A percentile compares a stretch with the other conserved stretches of the same genome.
Evolutionary conservation across 345 rosid species (phyloP).

Genomic region (Kernera saxatilis): DNA sequence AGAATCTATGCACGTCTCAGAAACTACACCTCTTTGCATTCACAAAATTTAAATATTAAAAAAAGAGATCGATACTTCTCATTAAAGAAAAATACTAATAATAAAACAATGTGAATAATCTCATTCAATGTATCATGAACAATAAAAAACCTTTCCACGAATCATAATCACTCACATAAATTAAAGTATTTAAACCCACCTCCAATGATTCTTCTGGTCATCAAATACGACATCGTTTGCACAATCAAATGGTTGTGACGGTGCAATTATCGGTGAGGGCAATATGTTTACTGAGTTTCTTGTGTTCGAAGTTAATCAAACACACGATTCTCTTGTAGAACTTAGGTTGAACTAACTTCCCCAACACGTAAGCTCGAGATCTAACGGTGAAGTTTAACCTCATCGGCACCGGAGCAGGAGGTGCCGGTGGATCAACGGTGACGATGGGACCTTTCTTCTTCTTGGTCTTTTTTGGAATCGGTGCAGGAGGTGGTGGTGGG

Average conservation of each 20-base stretch:
- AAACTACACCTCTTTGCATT: background rate
- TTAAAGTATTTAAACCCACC: background rate
- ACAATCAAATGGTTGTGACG: background rate
- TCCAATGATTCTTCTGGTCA: background rate
- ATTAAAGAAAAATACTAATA: background rate
- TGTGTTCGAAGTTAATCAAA: slow-evolving; percentile 52
- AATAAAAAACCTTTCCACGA: background rate
- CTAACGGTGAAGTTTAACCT: slow-evolving; percentile 52
- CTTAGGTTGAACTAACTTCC: slow-evolving; percentile 77
- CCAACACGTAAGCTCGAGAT: slow-evolving; percentile 81
- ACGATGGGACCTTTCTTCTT: slow-evolving; percentile 24
- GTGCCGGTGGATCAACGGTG: slow-evolving; percentile 22
- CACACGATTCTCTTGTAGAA: slow-evolving; percentile 72
- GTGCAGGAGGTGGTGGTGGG: slow-evolving; percentile 40
- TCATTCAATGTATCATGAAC: background rate
- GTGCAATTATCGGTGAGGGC: slow-evolving; percentile 69
- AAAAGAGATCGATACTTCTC: background rate
- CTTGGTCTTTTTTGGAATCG: slow-evolving; percentile 41
- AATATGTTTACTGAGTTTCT: slow-evolving; percentile 57
- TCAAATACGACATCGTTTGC: background rate
- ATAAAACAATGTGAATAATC: background rate
- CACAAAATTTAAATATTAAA: background rate
- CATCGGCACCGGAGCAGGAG: slow-evolving; percentile 54
- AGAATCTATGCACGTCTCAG: too few relatives aligned
- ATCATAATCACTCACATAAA: background rate